Evolutionary conservation across 495 filamentous ascomycete genomes (phyloP), one percentile per base, ranked within the genome.

Genomic region (Glarea lozoyensis): DNA sequence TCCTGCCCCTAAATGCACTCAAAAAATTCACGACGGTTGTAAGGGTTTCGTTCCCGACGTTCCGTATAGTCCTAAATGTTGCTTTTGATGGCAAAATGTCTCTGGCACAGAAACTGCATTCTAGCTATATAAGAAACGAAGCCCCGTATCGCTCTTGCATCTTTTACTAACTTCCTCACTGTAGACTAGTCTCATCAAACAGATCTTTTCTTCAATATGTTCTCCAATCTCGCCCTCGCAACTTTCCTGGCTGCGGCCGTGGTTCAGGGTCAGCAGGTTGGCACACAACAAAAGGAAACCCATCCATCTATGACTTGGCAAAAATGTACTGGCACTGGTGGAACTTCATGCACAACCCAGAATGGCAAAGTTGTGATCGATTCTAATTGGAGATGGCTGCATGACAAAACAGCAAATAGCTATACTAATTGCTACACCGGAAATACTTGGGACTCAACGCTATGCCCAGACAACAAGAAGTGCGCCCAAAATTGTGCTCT

Each of bases 381-480:
- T 58, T 57, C 78, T 45, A 81, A 79, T 57, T 83, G 78, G 70
- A 70, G 78, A 18, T 78, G 73, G 74, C 54, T 78, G 19, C 78
- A 81, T 50, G 58, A 60, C 1, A 43, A 37, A 11, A 63, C 59
- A 13, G 56, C 59, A 25, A 64, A 66, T 37, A 75, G 60, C 50
- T 41, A 40, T 17, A 72, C 67, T 50, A 82, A 82, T 61, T 84
- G 78, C 73, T 84, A 81, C 56, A 76, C 68, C 19, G 79, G 76
- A 44, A 74, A 70, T 54, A 60, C 60, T 19, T 81, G 75, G 75
- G 66, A 78, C 53, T 45, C 65, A 5, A 57, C 64, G 24, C 63
- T 78, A 25, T 83, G 79, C 56, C 64, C 72, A 0, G 60, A 70
- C 53, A 63, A 70, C 49, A 54, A 52, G 13, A 60, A 67, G 16